A percentile compares a stretch with the other conserved stretches of the same genome.
Evolutionary conservation across 2,329 filamentous ascomycete species (phyloP).

Genomic region (Dactylellina parvicollis): DNA sequence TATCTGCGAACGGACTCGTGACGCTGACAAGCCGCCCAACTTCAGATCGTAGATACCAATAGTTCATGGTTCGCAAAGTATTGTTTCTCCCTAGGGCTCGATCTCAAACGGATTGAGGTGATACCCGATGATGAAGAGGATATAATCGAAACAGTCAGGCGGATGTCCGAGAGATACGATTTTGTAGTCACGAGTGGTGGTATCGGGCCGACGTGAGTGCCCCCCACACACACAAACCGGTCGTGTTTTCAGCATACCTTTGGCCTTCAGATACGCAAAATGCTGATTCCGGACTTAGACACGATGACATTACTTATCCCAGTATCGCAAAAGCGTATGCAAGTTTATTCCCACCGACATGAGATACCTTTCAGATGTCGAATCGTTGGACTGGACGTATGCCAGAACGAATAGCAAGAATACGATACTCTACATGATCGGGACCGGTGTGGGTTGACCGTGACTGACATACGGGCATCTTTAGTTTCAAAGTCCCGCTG

Average conservation of each 20-base stretch:
- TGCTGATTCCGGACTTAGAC: conserved; percentile 66
- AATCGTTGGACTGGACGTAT: neutral
- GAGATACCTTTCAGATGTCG: neutral
- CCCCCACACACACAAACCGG: neutral
- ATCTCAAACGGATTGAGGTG: conserved; percentile 86
- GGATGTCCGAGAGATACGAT: conserved; percentile 91
- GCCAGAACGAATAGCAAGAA: neutral
- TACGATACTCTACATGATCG: neutral
- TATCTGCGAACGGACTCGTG: too few relatives aligned
- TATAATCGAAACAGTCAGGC: conserved; percentile 83
- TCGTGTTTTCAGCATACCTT: too few relatives aligned
- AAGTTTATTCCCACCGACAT: neutral
- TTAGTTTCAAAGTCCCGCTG: conserved; percentile 72
- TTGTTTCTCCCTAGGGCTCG: conserved; percentile 73
- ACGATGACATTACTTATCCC: conserved; percentile 97
- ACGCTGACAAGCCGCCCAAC: too few relatives aligned
- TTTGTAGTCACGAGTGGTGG: conserved; percentile 95
- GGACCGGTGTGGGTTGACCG: neutral
- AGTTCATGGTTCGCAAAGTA: conserved; percentile 73
- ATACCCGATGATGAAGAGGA: conserved; percentile 91
- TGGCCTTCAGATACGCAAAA: too few relatives aligned
- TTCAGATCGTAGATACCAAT: conserved; percentile 66
- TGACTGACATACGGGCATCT: neutral
- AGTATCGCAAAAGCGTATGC: conserved; percentile 85
- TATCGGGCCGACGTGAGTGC: conserved; percentile 87